Evolutionary conservation across 192 early-diverging fungal genomes (phyloP).

Genomic region (Gamsiella multidivaricata): DNA sequence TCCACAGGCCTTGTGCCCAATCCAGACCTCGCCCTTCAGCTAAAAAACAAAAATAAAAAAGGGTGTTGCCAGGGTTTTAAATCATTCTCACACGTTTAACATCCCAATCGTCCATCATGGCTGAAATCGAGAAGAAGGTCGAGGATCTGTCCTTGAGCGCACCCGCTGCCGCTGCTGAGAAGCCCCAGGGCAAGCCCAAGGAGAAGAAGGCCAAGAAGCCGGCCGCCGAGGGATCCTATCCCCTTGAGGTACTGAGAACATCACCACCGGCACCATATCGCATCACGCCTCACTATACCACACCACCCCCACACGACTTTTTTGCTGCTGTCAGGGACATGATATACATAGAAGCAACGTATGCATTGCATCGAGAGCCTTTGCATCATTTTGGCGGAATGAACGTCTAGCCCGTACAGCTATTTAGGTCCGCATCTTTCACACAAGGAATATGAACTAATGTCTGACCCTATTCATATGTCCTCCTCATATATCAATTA

Average conservation of each 20-base stretch:
- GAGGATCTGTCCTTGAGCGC: constrained; percentile 47
- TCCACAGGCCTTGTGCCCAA: neutral
- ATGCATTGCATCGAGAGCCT: neutral
- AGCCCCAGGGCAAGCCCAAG: constrained; percentile 60
- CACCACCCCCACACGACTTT: no score
- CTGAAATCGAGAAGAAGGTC: constrained; percentile 55
- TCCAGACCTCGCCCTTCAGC: no score
- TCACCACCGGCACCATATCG: neutral
- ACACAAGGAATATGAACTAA: no score
- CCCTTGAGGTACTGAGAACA: constrained; percentile 53
- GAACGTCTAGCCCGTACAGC: neutral
- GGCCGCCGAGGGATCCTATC: constrained; percentile 51
- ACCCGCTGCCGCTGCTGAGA: constrained; percentile 27
- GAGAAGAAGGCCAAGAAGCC: constrained; percentile 59
- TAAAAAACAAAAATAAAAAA: constrained; percentile 15
- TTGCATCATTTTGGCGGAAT: neutral
- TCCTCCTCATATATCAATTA: constrained; percentile 17
- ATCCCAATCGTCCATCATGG: constrained; percentile 29
- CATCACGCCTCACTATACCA: neutral
- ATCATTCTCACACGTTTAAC: constrained; percentile 17
- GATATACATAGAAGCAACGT: neutral
- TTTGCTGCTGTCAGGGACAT: no score
- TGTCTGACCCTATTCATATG: neutral
- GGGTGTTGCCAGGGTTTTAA: neutral
- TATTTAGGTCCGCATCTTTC: no score